These are phyloP conservation scores for Leishmania mexicana DNA, from an alignment of 208 protist genomes.

Conservation along the genomic window DNA sequence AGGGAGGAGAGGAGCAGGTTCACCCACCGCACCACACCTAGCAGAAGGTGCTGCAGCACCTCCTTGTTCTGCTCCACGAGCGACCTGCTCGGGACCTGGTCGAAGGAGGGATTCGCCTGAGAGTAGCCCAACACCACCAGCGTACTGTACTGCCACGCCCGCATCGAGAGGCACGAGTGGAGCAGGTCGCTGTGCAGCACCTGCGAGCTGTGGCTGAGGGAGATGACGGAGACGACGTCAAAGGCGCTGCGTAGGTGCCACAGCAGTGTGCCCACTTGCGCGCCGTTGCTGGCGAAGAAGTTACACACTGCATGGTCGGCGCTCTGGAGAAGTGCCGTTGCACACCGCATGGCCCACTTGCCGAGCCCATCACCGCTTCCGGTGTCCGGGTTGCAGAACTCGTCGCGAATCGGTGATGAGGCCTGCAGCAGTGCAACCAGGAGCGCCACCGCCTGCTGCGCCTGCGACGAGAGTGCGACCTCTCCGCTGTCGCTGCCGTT, in stretches of 20 bases:
- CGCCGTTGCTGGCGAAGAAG: slow-evolving; percentile 46
- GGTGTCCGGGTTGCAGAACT: slow-evolving; percentile 49
- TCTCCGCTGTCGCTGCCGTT: not conserved
- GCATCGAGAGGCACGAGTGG: slow-evolving; percentile 57
- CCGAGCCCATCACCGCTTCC: slow-evolving; percentile 35
- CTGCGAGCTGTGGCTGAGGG: slow-evolving; percentile 56
- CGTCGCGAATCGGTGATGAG: slow-evolving; percentile 66
- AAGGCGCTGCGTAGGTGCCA: slow-evolving; percentile 60
- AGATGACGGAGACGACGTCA: slow-evolving; percentile 64
- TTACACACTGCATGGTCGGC: slow-evolving; percentile 53
- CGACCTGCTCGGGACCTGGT: slow-evolving; percentile 20
- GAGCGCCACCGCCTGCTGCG: slow-evolving; percentile 50
- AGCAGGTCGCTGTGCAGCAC: slow-evolving; percentile 63
- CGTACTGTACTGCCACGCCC: slow-evolving; percentile 59
- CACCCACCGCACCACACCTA: slow-evolving; percentile 64
- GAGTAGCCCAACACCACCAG: slow-evolving; percentile 63
- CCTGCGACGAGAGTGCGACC: slow-evolving; percentile 4
- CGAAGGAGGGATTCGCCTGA: slow-evolving; percentile 14
- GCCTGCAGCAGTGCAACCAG: slow-evolving; percentile 62
- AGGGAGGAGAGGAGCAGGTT: slow-evolving; percentile 62
- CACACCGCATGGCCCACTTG: slow-evolving; percentile 45
- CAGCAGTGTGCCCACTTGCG: slow-evolving; percentile 29
- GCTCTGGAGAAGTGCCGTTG: slow-evolving; percentile 45
- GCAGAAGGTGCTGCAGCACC: slow-evolving; percentile 59
- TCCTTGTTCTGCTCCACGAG: slow-evolving; percentile 64